These are phyloP conservation scores for Kernera saxatilis DNA, from an alignment of 345 rosid genomes.

Conservation along the genomic window DNA sequence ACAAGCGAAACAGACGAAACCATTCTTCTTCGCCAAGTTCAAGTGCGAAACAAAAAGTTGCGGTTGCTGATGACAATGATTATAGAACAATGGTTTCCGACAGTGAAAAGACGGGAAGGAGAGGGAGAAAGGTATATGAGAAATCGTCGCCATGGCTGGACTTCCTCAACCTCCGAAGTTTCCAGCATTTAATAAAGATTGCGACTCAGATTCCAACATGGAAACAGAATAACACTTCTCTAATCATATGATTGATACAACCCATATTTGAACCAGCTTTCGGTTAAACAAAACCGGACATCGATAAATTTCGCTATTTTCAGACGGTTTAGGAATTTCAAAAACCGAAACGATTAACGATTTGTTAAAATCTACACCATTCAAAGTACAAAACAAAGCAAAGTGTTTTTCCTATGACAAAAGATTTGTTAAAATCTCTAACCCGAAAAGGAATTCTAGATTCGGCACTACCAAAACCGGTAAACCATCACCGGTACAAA, in stretches of 20 bases:
- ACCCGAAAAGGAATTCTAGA: background rate
- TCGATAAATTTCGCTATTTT: background rate
- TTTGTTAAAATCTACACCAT: background rate
- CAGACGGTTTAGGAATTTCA: background rate
- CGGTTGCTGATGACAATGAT: conserved; percentile 9
- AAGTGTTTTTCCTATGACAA: background rate
- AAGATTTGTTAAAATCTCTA: conserved; percentile 3
- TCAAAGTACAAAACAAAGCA: background rate
- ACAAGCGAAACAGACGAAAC: conserved; percentile 37
- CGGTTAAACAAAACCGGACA: background rate
- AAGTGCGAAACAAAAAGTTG: conserved; percentile 1
- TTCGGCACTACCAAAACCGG: conserved; percentile 4
- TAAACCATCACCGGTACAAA: conserved; percentile 1
- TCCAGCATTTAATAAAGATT: conserved; percentile 16
- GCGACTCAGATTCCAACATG: background rate
- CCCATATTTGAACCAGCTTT: background rate
- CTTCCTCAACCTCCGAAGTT: background rate
- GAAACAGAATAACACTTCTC: background rate
- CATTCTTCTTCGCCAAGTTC: conserved; percentile 16
- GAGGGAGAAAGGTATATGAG: conserved; percentile 21
- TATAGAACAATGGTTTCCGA: conserved; percentile 22
- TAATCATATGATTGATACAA: background rate
- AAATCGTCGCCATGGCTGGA: conserved; percentile 48
- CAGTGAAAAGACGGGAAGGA: conserved; percentile 19
- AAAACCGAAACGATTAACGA: background rate